Conservation (phyloP, 129 eudicot genomes). For the Deinandra increscens region DNA sequence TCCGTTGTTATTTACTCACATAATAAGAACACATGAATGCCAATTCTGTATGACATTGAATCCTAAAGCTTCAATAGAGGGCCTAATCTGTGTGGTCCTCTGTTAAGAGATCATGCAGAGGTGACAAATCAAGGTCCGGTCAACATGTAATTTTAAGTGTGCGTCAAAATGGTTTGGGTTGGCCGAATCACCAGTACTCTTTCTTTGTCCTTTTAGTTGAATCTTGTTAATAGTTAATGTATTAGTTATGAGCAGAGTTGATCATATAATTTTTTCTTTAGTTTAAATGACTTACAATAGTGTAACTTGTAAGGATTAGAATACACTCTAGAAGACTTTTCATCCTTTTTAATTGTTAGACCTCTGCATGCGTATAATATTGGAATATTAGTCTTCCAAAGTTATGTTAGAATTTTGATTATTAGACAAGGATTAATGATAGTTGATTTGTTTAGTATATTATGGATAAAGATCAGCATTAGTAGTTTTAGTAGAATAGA, state of each 20-base stretch:
- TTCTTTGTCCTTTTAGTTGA: background rate
- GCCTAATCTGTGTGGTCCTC: background rate
- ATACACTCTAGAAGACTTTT: background rate
- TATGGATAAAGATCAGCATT: too few relatives aligned
- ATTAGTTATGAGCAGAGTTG: background rate
- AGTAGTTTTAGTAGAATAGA: too few relatives aligned
- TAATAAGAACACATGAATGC: background rate
- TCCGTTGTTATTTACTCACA: background rate
- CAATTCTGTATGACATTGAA: slow-evolving; percentile 2
- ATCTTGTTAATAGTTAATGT: background rate
- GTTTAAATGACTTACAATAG: background rate
- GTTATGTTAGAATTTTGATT: too few relatives aligned
- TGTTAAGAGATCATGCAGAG: slow-evolving; percentile 15
- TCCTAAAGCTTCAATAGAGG: slow-evolving; percentile 7
- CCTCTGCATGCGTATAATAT: too few relatives aligned
- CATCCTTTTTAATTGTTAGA: background rate
- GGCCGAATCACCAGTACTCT: background rate
- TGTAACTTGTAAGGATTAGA: background rate
- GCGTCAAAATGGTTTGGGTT: background rate
- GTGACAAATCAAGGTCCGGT: background rate
- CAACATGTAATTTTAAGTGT: background rate
- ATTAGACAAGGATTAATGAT: too few relatives aligned
- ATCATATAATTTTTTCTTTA: too few relatives aligned
- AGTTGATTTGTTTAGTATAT: too few relatives aligned
- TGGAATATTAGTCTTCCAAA: too few relatives aligned